Conservation (phyloP, 1,284 basidiomycete genomes). For the Tremellales sp. region DNA sequence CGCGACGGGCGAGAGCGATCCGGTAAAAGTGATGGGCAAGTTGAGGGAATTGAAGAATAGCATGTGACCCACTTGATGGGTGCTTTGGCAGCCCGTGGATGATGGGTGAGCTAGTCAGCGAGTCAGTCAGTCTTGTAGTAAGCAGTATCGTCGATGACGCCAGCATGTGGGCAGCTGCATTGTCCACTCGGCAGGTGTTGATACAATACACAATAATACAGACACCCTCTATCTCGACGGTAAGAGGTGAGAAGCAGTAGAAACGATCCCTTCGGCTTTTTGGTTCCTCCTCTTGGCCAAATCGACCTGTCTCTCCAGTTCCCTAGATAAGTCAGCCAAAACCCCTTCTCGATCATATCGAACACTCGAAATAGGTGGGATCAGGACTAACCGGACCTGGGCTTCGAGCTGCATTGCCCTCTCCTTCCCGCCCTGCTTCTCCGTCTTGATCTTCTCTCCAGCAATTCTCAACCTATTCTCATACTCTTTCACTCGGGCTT, state of each 20-base stretch:
- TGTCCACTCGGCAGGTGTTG: no score
- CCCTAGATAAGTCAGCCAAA: slow-evolving; percentile 17
- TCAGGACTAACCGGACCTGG: slow-evolving; percentile 41
- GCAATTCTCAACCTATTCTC: slow-evolving; percentile 76
- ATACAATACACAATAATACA: no score
- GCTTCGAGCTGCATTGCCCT: slow-evolving; percentile 51
- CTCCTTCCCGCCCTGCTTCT: slow-evolving; percentile 92
- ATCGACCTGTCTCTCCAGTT: slow-evolving; percentile 42
- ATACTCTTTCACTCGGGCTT: slow-evolving; percentile 85
- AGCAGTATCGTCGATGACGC: no score
- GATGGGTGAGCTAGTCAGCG: no score
- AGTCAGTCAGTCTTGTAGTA: no score
- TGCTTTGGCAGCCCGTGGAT: no score
- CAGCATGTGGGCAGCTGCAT: no score
- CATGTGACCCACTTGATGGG: no score
- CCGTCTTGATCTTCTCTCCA: slow-evolving; percentile 91
- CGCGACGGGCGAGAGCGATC: slow-evolving; percentile 50
- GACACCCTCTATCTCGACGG: neutral
- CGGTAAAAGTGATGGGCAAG: slow-evolving; percentile 63
- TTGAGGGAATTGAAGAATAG: slow-evolving; percentile 81
- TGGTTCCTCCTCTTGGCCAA: slow-evolving; percentile 32
- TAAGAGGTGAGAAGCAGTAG: slow-evolving; percentile 31
- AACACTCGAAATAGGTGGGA: neutral
- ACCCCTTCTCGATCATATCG: neutral
- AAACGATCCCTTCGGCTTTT: slow-evolving; percentile 40